phyloP scores from a whole-genome alignment of 2,329 filamentous ascomycete genomes.

The Alternaria viburni region DNA sequence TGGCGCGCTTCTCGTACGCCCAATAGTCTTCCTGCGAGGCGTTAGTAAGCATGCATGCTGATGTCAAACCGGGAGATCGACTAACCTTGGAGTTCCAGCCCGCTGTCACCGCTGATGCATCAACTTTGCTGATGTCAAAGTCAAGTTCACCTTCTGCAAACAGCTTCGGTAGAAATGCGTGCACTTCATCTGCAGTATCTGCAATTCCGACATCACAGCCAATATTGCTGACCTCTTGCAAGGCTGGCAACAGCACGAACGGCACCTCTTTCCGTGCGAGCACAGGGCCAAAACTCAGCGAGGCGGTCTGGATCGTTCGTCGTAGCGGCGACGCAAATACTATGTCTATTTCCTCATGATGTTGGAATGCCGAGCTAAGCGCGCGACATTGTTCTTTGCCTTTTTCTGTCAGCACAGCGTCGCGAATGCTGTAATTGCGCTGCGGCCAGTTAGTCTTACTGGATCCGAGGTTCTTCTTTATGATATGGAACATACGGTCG shows the following conservation, averaged over 20 bases:
- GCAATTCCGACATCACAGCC: conserved; percentile 75
- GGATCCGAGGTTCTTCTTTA: not conserved
- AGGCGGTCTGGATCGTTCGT: conserved; percentile 79
- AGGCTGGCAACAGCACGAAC: conserved; percentile 70
- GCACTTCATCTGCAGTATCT: conserved; percentile 55
- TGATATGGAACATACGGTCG: conserved; percentile 24
- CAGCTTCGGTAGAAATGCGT: conserved; percentile 23
- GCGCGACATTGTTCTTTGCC: conserved; percentile 75
- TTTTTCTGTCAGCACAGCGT: conserved; percentile 78
- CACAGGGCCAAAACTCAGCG: conserved; percentile 69
- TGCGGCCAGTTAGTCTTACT: conserved; percentile 37
- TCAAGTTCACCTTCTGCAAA: conserved; percentile 65
- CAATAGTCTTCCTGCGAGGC: conserved; percentile 36
- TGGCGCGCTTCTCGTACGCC: conserved; percentile 36
- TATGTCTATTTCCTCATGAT: conserved; percentile 64
- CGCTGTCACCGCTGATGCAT: conserved; percentile 65
- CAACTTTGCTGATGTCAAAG: conserved; percentile 58
- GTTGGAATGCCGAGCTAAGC: conserved; percentile 69
- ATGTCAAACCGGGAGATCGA: not conserved
- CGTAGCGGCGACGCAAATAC: conserved; percentile 81
- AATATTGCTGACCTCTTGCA: conserved; percentile 78
- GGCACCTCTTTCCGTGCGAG: conserved; percentile 46
- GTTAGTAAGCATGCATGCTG: conserved; percentile 13
- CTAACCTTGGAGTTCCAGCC: conserved; percentile 74
- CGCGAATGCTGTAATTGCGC: conserved; percentile 74